A percentile compares a stretch with the other conserved stretches of the same genome.
Conservation (phyloP, 805 yeast species). For the Candida ulmi region DNA sequence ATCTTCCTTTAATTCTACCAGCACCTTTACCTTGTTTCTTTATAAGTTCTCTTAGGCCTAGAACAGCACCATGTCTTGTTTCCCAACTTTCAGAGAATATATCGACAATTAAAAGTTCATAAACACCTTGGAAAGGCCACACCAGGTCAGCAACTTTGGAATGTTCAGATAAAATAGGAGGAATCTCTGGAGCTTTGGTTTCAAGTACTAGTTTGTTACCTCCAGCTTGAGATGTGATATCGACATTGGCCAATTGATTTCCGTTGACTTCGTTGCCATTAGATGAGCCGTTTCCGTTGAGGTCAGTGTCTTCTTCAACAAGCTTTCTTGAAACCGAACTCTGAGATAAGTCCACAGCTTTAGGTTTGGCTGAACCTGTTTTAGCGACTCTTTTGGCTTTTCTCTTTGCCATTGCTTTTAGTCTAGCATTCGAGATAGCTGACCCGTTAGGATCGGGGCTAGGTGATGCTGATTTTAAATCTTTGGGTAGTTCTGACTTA, state of each 20-base stretch:
- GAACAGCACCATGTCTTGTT: conserved; percentile 89
- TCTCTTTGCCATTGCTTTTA: conserved; percentile 92
- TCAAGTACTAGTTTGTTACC: conserved; percentile 83
- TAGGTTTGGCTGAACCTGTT: conserved; percentile 35
- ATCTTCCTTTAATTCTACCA: conserved; percentile 68
- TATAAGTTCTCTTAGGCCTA: conserved; percentile 84
- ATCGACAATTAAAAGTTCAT: conserved; percentile 73
- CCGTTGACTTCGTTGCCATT: conserved; percentile 19
- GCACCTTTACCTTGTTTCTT: conserved; percentile 80
- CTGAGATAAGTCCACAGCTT: conserved; percentile 64
- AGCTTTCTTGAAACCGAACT: conserved; percentile 58
- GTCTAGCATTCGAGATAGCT: conserved; percentile 57
- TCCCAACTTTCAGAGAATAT: conserved; percentile 89
- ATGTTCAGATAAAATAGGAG: conserved; percentile 66
- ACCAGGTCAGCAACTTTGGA: conserved; percentile 66
- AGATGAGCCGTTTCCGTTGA: conserved; percentile 16
- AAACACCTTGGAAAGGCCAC: conserved; percentile 95
- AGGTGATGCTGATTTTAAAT: conserved; percentile 5
- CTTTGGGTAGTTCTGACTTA: conserved; percentile 4
- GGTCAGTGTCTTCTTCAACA: conserved; percentile 27
- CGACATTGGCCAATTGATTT: conserved; percentile 29
- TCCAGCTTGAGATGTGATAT: conserved; percentile 74
- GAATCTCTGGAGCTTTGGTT: conserved; percentile 55
- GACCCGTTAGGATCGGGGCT: conserved; percentile 5
- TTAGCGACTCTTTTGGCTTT: conserved; percentile 72